Evolutionary conservation across 2,329 filamentous ascomycete genomes (phyloP), one percentile per base, ranked within the genome.

Genomic region (Hypoxylon sp.): DNA sequence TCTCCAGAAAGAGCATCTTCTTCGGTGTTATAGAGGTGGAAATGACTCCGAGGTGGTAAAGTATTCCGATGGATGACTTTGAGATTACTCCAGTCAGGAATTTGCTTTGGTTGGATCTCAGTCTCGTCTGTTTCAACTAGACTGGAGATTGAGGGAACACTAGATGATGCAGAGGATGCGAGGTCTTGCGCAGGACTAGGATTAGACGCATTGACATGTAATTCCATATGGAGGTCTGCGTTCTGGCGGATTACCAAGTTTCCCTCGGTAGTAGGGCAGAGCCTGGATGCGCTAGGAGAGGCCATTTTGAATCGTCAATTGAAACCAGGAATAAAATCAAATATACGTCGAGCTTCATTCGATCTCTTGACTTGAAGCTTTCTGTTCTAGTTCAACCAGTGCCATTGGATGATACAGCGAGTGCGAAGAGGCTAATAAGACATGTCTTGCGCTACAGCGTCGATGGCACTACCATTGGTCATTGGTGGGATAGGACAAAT

Each of bases 11-110:
- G 74, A 0, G 87, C 86, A 72, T 85, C 82, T 0, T 78, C 71
- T 62, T 84, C 82, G 12, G 74, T 80, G 37, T 80, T 72, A 71
- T 86, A 88, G 25, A 85, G 77, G 73, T 84, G 83, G 72, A 88
- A 90, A 69, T 85, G 80, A 51, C 85, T 83, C 60, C 88, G 82
- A 3, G 86, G 84, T 7, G 84, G 79, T 5, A 90, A 79, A 0
- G 85, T 87, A 69, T 88, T 88, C 68, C 83, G 84, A 73, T 89
- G 88, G 14, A 90, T 80, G 29, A 90, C 79, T 3, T 81, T 73
- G 61, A 88, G 81, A 70, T 90, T 90, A 74, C 82, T 87, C 86
- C 87, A 90, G 73, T 90, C 87, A 0, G 87, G 87, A 4, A 76
- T 51, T 7, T 70, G 61, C 7, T 74, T 65, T 1, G 79, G 79